A percentile compares a stretch with the other conserved stretches of the same genome.
phyloP scores from a whole-genome alignment of 2,329 filamentous ascomycete species.

The Pyricularia sp. region DNA sequence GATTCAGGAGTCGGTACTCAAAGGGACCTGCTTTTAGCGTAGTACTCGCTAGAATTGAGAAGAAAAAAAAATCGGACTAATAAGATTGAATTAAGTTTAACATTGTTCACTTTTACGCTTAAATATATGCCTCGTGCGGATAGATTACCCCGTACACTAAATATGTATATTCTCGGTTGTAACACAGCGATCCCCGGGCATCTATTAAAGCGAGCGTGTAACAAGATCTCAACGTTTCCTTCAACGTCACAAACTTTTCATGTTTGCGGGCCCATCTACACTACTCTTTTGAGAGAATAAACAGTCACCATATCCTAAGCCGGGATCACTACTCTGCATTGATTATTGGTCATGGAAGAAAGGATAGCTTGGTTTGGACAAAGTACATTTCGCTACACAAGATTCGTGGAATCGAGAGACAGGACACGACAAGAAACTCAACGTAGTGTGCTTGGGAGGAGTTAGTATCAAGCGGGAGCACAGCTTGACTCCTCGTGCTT shows the following conservation, averaged over 20 bases:
- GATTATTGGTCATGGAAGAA: neutral
- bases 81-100: neutral
- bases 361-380: neutral
- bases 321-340: neutral
- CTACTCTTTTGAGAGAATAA: neutral
- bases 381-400: neutral
- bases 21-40: no score
- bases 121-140: neutral
- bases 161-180: neutral
- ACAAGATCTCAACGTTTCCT: neutral
- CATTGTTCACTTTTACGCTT: neutral
- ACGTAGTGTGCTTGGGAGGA: neutral
- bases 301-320: neutral
- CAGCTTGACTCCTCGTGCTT: neutral
- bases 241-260: neutral
- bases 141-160: neutral
- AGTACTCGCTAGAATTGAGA: no score
- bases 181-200: neutral
- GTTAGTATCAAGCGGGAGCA: neutral
- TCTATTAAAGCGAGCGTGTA: no score
- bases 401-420: neutral
- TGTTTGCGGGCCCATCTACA: neutral
- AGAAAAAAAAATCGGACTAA: neutral
- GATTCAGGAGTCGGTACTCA: no score
- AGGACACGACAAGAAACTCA: neutral